Percentiles rank a stretch among this genome's conserved stretches.
These are phyloP conservation scores for Pugionium cornutum DNA, from an alignment of 345 rosid genomes.

Conservation along the genomic window DNA sequence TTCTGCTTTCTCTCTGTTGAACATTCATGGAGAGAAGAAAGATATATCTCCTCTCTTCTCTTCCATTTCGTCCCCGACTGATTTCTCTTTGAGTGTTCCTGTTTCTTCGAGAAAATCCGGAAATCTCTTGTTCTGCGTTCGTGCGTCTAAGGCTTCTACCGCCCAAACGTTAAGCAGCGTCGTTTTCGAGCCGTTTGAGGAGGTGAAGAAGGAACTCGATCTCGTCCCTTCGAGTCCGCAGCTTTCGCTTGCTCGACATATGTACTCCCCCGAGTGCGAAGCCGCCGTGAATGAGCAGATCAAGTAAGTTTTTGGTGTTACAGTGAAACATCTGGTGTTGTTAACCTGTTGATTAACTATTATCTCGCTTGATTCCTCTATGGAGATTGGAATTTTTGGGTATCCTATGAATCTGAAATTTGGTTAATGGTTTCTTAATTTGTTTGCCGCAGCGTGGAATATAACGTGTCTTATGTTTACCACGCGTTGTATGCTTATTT, in stretches of 20 bases:
- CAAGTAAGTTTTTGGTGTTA: slow-evolving; percentile 47
- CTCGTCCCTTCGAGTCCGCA: slow-evolving; percentile 55
- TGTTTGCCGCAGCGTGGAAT: slow-evolving; percentile 60
- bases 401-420: slow-evolving; percentile 4
- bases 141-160: slow-evolving; percentile 28
- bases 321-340: neutral
- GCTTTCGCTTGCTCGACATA: slow-evolving; percentile 67
- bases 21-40: slow-evolving; percentile 31
- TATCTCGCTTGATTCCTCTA: neutral
- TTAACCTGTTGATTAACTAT: neutral
- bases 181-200: slow-evolving; percentile 68
- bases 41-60: slow-evolving; percentile 34
- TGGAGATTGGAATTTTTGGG: neutral
- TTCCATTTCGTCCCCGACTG: slow-evolving; percentile 18
- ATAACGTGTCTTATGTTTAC: slow-evolving; percentile 75
- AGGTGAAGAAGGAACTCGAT: slow-evolving; percentile 64
- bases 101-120: slow-evolving; percentile 23
- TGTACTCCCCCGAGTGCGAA: slow-evolving; percentile 56
- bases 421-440: neutral
- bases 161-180: slow-evolving; percentile 34
- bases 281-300: slow-evolving; percentile 78
- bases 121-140: slow-evolving; percentile 30
- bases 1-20: slow-evolving; percentile 45
- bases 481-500: slow-evolving; percentile 80
- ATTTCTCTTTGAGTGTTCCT: slow-evolving; percentile 23